Evolutionary conservation across 1,139 yeast genomes (phyloP), one percentile per base, ranked within the genome.

Genomic region (Scheffersomyces insectosa): DNA sequence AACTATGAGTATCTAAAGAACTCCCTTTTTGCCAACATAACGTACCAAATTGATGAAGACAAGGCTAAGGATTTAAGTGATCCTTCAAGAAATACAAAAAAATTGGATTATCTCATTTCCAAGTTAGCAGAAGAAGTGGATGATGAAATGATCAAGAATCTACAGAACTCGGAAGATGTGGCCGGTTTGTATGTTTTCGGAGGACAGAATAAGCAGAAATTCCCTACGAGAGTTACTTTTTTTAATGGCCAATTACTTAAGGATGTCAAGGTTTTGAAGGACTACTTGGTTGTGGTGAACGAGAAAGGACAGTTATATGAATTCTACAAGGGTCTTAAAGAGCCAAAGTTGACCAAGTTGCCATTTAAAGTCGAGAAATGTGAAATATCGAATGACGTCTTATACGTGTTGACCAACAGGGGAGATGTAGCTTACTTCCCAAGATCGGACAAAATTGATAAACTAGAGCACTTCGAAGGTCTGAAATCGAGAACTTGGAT

Each of bases 261-360:
- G 37, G 86, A 83, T 55, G 79, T 89, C n/a, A 68, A 71, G 31
- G 56, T 88, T 13, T 57, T 63, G 1, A 66, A 72, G 16, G 80
- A 75, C 20, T 65, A 62, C 7, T 72, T 83, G 23, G 86, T 82
- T 3, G 83, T 82, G 1, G 83, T 95, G 16, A 78, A 84, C 47
- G 77, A 76, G 1, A 76, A 77, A 23, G 98, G 98, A n/a, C 79
- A 84, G 54, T 74, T 88, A 16, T 83, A 80, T 45, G 88, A 85
- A 57, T 87, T 90, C 85, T 79, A 80, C 34, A 55, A 64, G 28
- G 77, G 75, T 7, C 35, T 43, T 39, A 36, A 50, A 42, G 48
- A 49, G 28, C 72, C 68, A 2, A 47, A 52, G 30, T 44, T 53
- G 43, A 48, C 72, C 2, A 56, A 60, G 20, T 53, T 71, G 23